Conservation (phyloP, 73 alveolate species). For the Tetrahymena elliotti region DNA sequence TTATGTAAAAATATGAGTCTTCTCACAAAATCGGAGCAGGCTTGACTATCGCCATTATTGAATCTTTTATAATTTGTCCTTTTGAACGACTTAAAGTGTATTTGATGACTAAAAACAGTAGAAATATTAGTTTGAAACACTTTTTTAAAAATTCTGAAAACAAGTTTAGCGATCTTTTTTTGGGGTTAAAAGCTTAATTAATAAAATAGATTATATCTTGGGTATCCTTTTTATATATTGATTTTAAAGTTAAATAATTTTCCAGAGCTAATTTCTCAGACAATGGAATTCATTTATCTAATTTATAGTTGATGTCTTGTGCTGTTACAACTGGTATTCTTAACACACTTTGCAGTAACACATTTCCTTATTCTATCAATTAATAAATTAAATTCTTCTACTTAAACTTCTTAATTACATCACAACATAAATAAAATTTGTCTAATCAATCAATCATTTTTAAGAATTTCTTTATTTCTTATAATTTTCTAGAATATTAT, state of each 20-base stretch:
- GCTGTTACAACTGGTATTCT: background rate
- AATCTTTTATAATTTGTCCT: background rate
- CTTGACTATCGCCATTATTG: background rate
- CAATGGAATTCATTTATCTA: background rate
- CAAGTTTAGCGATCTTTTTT: background rate
- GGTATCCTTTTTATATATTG: background rate
- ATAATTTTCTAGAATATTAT: background rate
- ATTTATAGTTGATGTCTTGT: background rate
- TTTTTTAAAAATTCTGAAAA: background rate
- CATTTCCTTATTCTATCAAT: background rate
- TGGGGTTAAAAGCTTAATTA: background rate
- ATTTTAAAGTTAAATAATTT: background rate
- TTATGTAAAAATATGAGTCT: background rate
- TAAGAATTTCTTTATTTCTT: background rate
- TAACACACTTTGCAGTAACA: background rate
- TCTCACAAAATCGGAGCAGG: background rate
- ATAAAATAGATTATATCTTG: background rate
- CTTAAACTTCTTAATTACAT: background rate
- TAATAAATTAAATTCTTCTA: background rate
- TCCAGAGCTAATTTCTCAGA: background rate
- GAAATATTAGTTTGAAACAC: background rate
- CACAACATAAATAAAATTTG: background rate
- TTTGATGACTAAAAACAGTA: background rate
- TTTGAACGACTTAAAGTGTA: background rate
- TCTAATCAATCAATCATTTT: no score